A percentile compares a stretch with the other conserved stretches of the same genome.
Conservation (phyloP, 345 rosid genomes). For the Lepidium africanum region DNA sequence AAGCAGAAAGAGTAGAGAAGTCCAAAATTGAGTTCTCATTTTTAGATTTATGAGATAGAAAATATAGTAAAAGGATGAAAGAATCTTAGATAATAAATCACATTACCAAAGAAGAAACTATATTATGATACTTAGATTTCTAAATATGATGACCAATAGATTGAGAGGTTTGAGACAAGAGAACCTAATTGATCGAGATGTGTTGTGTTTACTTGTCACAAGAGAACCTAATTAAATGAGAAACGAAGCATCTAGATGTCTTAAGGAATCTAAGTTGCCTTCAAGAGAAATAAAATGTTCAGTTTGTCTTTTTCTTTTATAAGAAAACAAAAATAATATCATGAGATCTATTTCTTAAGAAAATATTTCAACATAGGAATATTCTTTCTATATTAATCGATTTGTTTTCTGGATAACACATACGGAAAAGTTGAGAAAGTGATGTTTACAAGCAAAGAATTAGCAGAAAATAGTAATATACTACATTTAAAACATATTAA, state of each 20-base stretch:
- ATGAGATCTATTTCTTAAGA: background rate
- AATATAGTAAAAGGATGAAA: background rate
- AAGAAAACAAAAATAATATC: background rate
- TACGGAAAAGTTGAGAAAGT: constrained; percentile 15
- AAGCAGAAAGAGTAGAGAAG: background rate
- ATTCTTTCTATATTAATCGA: background rate
- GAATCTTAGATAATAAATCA: background rate
- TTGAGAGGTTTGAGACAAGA: constrained; percentile 2
- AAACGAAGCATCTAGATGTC: constrained; percentile 15
- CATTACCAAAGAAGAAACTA: constrained; percentile 9
- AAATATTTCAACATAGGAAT: background rate
- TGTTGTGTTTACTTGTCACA: background rate
- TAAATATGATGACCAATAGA: background rate
- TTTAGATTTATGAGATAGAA: background rate
- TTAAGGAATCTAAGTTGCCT: constrained; percentile 31
- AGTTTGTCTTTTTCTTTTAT: background rate
- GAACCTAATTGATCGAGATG: background rate
- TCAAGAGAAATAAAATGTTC: constrained; percentile 16
- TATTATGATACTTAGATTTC: background rate
- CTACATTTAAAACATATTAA: background rate
- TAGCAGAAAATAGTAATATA: background rate
- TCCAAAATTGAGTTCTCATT: constrained; percentile 17
- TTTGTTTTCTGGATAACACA: background rate
- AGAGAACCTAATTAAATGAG: constrained; percentile 10
- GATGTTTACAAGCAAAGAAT: constrained; percentile 25